Percentiles rank a stretch among this genome's conserved stretches.
phyloP scores from a whole-genome alignment of 805 yeast genomes.

The Myxozyma udenii region DNA sequence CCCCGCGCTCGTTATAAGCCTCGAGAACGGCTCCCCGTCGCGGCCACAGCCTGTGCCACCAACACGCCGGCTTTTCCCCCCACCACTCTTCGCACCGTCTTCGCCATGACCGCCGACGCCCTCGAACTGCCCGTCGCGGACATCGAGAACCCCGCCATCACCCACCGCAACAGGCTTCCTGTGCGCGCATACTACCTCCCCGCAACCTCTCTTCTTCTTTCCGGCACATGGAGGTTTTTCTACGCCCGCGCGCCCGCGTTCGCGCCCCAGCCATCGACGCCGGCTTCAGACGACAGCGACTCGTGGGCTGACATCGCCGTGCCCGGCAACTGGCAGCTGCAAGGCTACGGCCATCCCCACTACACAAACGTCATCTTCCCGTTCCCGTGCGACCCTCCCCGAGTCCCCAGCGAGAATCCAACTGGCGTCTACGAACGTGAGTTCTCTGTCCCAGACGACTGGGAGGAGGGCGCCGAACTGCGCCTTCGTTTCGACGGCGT shows the following conservation, averaged over 20 bases:
- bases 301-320: constrained; percentile 33
- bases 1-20: too few relatives aligned
- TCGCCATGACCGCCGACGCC: too few relatives aligned
- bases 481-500: constrained; percentile 42
- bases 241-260: constrained; percentile 27
- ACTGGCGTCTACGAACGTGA: constrained; percentile 38
- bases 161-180: constrained; percentile 20
- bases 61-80: too few relatives aligned
- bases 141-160: constrained; percentile 18
- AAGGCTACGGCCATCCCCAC: constrained; percentile 40
- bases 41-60: too few relatives aligned
- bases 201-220: constrained; percentile 20
- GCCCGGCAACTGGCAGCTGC: constrained; percentile 43
- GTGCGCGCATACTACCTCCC: constrained; percentile 24
- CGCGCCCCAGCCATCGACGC: neutral
- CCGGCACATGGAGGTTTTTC: constrained; percentile 35
- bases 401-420: constrained; percentile 39
- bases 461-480: constrained; percentile 26
- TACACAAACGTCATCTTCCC: constrained; percentile 41
- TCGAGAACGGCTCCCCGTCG: too few relatives aligned
- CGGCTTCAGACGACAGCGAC: constrained; percentile 1
- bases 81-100: too few relatives aligned
- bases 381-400: constrained; percentile 40
- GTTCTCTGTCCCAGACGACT: constrained; percentile 32
- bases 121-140: constrained; percentile 6